Conservation (phyloP, 305 asterid species). For the Solanum hybrid region DNA sequence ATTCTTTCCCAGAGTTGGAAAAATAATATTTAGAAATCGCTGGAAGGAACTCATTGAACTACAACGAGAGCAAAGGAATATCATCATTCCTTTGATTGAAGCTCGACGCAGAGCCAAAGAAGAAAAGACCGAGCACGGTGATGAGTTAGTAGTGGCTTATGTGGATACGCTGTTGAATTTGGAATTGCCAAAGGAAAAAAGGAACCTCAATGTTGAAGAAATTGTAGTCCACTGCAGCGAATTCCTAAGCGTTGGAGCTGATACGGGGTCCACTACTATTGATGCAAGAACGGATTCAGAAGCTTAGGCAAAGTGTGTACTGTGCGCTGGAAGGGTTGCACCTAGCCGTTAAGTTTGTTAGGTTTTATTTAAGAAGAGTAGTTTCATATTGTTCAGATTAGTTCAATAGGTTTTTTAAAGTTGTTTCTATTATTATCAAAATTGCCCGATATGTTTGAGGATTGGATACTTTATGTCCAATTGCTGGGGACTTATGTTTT, state of each 20-base stretch:
- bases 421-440: no score
- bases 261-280: background rate
- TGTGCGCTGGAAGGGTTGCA: no score
- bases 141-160: background rate
- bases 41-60: background rate
- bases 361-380: no score
- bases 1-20: background rate
- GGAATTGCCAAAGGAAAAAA: background rate
- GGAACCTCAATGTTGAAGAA: background rate
- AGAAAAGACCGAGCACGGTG: background rate
- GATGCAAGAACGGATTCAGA: no score
- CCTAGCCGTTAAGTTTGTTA: no score
- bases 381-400: no score
- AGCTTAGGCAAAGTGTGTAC: no score
- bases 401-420: no score
- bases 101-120: background rate
- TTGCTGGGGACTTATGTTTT: no score
- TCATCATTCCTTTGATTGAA: background rate
- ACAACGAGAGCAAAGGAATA: background rate
- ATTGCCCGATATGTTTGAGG: no score
- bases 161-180: background rate
- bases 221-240: background rate
- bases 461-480: no score
- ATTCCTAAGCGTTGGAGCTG: background rate
- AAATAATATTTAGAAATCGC: background rate